These are phyloP conservation scores for Hypoxylon cercidicola DNA, from an alignment of 495 filamentous ascomycete genomes.

Conservation along the genomic window DNA sequence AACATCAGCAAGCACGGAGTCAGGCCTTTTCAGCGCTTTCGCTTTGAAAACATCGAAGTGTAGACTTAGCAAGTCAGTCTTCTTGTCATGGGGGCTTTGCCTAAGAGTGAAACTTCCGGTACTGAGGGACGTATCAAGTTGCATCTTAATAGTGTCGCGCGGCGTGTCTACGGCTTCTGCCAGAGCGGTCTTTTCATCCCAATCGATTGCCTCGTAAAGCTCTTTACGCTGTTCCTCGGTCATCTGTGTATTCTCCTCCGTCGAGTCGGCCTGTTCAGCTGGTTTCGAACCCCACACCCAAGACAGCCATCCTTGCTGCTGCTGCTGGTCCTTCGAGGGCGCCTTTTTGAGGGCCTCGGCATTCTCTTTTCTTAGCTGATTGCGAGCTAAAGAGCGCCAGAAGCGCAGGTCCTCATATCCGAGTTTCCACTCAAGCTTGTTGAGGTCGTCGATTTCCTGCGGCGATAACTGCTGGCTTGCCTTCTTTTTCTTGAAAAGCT, in stretches of 20 bases:
- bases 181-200: slow-evolving; percentile 94
- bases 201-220: slow-evolving; percentile 96
- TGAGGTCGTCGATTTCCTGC: slow-evolving; percentile 75
- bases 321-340: slow-evolving; percentile 54
- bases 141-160: slow-evolving; percentile 88
- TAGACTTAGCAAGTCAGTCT: slow-evolving; percentile 82
- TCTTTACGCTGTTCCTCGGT: slow-evolving; percentile 96
- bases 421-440: slow-evolving; percentile 84
- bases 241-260: slow-evolving; percentile 81
- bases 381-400: slow-evolving; percentile 93
- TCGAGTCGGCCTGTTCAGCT: slow-evolving; percentile 58
- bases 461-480: slow-evolving; percentile 75
- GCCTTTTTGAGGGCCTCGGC: slow-evolving; percentile 72
- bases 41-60: slow-evolving; percentile 95
- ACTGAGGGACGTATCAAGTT: slow-evolving; percentile 86
- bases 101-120: slow-evolving; percentile 95
- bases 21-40: slow-evolving; percentile 84
- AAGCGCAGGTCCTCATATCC: slow-evolving; percentile 97
- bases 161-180: slow-evolving; percentile 88
- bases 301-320: slow-evolving; percentile 81
- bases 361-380: slow-evolving; percentile 94
- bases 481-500: slow-evolving; percentile 93
- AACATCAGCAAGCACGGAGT: slow-evolving; percentile 87
- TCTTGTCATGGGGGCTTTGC: slow-evolving; percentile 82
- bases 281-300: slow-evolving; percentile 90